phyloP scores from a whole-genome alignment of 768 basidiomycete genomes.

The Suillus discolor region DNA sequence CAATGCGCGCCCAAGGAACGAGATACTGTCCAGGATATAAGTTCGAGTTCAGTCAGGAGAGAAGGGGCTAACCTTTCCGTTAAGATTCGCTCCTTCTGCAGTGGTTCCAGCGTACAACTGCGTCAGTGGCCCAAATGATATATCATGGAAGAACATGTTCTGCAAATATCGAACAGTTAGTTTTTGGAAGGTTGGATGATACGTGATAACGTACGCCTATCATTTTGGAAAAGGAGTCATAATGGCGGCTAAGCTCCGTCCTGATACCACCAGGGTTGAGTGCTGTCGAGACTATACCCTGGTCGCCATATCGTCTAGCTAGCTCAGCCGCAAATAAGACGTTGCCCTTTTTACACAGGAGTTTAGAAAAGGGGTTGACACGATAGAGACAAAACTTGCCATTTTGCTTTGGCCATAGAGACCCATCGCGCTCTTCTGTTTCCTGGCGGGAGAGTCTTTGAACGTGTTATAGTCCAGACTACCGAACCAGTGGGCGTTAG shows the following conservation, averaged over 20 bases:
- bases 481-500: constrained; percentile 25
- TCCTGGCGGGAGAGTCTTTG: constrained; percentile 27
- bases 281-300: constrained; percentile 47
- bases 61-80: constrained; percentile 43
- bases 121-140: constrained; percentile 46
- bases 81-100: constrained; percentile 39
- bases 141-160: constrained; percentile 28
- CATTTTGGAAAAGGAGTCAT: background rate
- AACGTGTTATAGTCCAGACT: constrained; percentile 29
- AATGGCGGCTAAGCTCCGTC: constrained; percentile 28
- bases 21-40: constrained; percentile 38
- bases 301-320: constrained; percentile 40
- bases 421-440: background rate
- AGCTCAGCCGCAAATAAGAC: constrained; percentile 47
- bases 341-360: constrained; percentile 38
- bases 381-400: constrained; percentile 14
- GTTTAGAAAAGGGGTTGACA: background rate
- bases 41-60: background rate
- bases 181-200: background rate
- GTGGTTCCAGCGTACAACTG: constrained; percentile 54
- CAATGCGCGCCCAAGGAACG: constrained; percentile 49
- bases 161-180: constrained; percentile 7
- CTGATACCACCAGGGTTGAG: constrained; percentile 42
- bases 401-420: constrained; percentile 37
- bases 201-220: constrained; percentile 14